phyloP scores from a whole-genome alignment of 768 basidiomycete genomes.

The Antrodiella citrinella region DNA sequence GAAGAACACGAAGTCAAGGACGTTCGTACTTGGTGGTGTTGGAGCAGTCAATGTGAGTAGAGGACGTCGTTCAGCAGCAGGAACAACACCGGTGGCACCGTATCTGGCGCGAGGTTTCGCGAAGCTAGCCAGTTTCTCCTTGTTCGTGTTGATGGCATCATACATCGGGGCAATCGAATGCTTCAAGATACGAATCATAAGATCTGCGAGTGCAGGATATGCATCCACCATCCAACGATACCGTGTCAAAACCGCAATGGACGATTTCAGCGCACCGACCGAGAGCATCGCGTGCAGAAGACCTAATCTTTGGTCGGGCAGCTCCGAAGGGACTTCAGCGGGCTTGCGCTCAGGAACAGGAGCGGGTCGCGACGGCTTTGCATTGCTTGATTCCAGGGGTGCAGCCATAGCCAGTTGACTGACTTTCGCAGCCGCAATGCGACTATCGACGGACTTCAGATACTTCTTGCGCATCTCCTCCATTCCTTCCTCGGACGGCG shows the following conservation, averaged over 20 bases:
- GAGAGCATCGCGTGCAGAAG: conserved; percentile 76
- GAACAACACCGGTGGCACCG: conserved; percentile 45
- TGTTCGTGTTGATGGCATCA: conserved; percentile 36
- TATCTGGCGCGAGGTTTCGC: conserved; percentile 57
- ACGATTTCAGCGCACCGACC: conserved; percentile 75
- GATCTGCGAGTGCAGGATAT: conserved; percentile 77
- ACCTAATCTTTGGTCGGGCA: conserved; percentile 71
- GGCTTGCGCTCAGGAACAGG: conserved; percentile 30
- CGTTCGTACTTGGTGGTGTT: conserved; percentile 67
- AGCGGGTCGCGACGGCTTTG: conserved; percentile 30
- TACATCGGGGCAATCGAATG: conserved; percentile 67
- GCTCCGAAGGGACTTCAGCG: conserved; percentile 32
- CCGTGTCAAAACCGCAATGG: conserved; percentile 69
- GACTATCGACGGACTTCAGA: conserved; percentile 48
- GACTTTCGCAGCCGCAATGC: conserved; percentile 58
- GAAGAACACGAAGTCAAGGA: conserved; percentile 82
- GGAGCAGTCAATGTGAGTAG: conserved; percentile 73
- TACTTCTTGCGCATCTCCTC: conserved; percentile 57
- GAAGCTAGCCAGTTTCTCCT: conserved; percentile 57
- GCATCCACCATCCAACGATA: conserved; percentile 82
- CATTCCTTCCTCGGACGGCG: conserved; percentile 59
- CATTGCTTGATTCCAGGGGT: conserved; percentile 52
- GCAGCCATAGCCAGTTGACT: conserved; percentile 83
- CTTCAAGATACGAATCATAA: conserved; percentile 70
- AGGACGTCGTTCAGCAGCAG: conserved; percentile 49